phyloP scores from a whole-genome alignment of 176 grass and related monocot species.

The Eragrostis curvula region DNA sequence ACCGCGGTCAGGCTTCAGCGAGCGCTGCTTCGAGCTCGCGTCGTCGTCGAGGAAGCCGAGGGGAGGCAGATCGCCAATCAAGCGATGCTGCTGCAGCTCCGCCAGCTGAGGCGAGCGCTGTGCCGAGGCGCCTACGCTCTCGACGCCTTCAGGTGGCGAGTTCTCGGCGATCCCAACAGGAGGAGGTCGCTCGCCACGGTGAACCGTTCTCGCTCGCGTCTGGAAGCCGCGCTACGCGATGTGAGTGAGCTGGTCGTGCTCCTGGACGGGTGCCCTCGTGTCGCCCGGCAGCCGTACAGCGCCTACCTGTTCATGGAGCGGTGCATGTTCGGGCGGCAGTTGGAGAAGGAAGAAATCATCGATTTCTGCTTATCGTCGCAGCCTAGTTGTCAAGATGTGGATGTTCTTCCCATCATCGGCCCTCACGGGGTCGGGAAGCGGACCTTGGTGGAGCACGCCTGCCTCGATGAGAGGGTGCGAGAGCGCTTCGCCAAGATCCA shows the following conservation, averaged over 20 bases:
- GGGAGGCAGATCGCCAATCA: background rate
- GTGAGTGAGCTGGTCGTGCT: slow-evolving; percentile 14
- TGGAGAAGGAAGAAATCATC: slow-evolving; percentile 7
- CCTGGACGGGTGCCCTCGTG: background rate
- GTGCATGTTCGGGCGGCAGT: slow-evolving; percentile 32
- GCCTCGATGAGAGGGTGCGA: too few species aligned
- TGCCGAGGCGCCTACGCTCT: background rate
- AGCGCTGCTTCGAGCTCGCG: background rate
- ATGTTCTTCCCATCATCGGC: background rate
- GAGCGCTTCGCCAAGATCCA: background rate
- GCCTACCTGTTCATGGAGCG: slow-evolving; percentile 19
- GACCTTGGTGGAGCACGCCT: too few species aligned
- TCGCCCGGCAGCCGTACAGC: slow-evolving; percentile 15
- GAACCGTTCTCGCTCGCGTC: too few species aligned
- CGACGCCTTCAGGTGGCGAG: background rate
- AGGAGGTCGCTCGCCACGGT: background rate
- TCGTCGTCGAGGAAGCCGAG: too few species aligned
- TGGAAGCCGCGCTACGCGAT: background rate
- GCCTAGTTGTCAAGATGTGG: background rate
- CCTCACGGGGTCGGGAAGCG: too few species aligned
- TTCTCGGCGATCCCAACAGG: too few species aligned
- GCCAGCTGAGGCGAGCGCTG: background rate
- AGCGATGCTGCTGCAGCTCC: slow-evolving; percentile 23
- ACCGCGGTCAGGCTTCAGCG: background rate
- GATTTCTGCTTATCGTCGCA: slow-evolving; percentile 3